Base-by-base conservation (phyloP, 2,329 filamentous ascomycete genomes). In the Thermomyces lanuginosus region DNA sequence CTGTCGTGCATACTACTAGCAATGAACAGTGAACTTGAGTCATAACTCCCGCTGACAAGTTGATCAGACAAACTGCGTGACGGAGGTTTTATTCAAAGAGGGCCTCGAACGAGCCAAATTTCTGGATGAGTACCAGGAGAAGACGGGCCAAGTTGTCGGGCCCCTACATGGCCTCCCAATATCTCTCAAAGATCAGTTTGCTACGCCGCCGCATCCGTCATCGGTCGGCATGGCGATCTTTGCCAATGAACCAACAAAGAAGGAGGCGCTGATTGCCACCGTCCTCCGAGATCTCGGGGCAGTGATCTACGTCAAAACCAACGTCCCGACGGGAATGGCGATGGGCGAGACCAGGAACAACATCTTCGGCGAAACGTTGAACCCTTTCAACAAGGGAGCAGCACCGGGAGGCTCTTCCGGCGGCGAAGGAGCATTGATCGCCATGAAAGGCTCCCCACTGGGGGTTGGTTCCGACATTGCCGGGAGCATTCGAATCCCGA, bases 281-380 rank as follows among this genome's bases (percentile, higher is more conserved):
- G 22, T 33, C 10, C 27, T 33, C 5, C 15, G 26, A 16, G 15
- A 28, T 18, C 19, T 26, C 2, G 66, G 65, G 6, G 64, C 63
- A 8, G 55, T 69, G 13, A 53, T 64, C 33, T 68, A 64, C 39
- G 61, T 63, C 36, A 66, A 68, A 49, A 69, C 65, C 0, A 67
- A 64, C 35, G 55, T 66, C 3, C 63, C 65, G 1, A 72, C 68
- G 1, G 67, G 68, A 8, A 71, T 75, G 63, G 75, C 76, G 71
- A 41, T 40, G 4, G 43, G 38, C 14, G 51, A 55, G 16, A 50
- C 44, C 2, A 29, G 45, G 5, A 55, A 54, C 29, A 53, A 55
- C 33, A 34, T 56, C 12, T 31, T 23, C 13, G 32, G 32, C 5
- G 24, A 27, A 14, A 31, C 29, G 8, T 16, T 30, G 14, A 48